Percentiles rank a stretch among this genome's conserved stretches.
Conservation (phyloP, 768 basidiomycete species). For the Phlebiopsis flavidoalba region DNA sequence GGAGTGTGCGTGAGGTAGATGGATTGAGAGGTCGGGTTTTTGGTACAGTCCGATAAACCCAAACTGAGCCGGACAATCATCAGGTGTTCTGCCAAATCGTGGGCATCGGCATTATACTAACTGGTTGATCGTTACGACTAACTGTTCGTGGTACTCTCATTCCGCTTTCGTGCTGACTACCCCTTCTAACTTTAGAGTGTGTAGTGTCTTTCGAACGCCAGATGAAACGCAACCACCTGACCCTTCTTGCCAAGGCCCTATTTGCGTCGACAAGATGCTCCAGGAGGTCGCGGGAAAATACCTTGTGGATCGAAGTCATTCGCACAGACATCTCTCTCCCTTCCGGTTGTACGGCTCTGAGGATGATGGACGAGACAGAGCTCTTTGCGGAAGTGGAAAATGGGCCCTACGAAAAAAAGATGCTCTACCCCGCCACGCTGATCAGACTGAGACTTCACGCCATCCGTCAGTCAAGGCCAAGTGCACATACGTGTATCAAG, state of each 20-base stretch:
- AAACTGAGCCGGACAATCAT: not conserved
- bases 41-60: not conserved
- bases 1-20: conserved; percentile 32
- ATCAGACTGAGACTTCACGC: conserved; percentile 34
- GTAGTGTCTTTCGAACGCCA: not conserved
- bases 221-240: conserved; percentile 34
- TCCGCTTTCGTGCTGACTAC: too few species aligned
- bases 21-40: conserved; percentile 32
- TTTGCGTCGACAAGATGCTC: conserved; percentile 30
- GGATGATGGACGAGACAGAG: conserved; percentile 26
- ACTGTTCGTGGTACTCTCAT: conserved; percentile 6
- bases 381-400: conserved; percentile 17
- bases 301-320: not conserved
- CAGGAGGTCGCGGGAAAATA: conserved; percentile 1
- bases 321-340: conserved; percentile 15
- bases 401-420: not conserved
- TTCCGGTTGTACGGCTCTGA: conserved; percentile 21
- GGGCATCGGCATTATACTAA: conserved; percentile 26
- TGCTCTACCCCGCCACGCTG: conserved; percentile 15
- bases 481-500: conserved; percentile 1
- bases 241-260: conserved; percentile 34
- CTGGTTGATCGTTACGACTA: conserved; percentile 22
- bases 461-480: conserved; percentile 30
- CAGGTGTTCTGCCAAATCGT: conserved; percentile 41
- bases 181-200: not conserved